phyloP scores from a whole-genome alignment of 352 stramenopile species.

The Detonula confervacea region DNA sequence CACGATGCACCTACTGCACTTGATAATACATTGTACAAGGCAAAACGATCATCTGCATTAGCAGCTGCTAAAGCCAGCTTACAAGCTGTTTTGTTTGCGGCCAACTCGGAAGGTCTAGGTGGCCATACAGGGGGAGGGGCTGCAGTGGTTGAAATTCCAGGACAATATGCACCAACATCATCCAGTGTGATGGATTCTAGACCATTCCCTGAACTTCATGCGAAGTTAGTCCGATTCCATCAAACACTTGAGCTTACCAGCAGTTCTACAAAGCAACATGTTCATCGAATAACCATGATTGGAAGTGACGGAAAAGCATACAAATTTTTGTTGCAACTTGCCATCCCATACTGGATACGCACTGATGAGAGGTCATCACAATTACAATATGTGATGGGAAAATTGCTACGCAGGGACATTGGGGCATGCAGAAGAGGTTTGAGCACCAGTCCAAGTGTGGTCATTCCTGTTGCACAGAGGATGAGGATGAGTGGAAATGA shows the following conservation, averaged over 20 bases:
- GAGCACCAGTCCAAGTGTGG: slow-evolving; percentile 62
- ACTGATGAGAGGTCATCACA: slow-evolving; percentile 82
- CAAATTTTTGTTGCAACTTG: slow-evolving; percentile 83
- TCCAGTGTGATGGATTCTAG: slow-evolving; percentile 67
- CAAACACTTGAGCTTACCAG: slow-evolving; percentile 70
- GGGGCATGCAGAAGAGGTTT: slow-evolving; percentile 69
- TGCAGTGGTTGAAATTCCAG: slow-evolving; percentile 84
- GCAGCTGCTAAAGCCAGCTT: slow-evolving; percentile 65
- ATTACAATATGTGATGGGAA: slow-evolving; percentile 77
- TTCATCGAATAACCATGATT: slow-evolving; percentile 81
- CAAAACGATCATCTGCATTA: slow-evolving; percentile 69
- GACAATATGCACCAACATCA: slow-evolving; percentile 82
- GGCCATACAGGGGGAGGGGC: slow-evolving; percentile 79
- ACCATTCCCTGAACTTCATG: slow-evolving; percentile 83
- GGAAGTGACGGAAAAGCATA: slow-evolving; percentile 83
- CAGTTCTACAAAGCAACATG: slow-evolving; percentile 55
- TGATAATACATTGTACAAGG: slow-evolving; percentile 51
- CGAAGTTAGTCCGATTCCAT: slow-evolving; percentile 81
- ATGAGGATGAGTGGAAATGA: slow-evolving; percentile 74
- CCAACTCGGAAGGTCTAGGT: slow-evolving; percentile 71
- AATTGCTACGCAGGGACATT: slow-evolving; percentile 72
- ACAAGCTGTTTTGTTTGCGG: slow-evolving; percentile 65
- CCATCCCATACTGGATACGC: slow-evolving; percentile 82
- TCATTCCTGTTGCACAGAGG: slow-evolving; percentile 84
- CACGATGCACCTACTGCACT: slow-evolving; percentile 35